phyloP scores from a whole-genome alignment of 148 eudicot species.

The Amaranthus palmeri region DNA sequence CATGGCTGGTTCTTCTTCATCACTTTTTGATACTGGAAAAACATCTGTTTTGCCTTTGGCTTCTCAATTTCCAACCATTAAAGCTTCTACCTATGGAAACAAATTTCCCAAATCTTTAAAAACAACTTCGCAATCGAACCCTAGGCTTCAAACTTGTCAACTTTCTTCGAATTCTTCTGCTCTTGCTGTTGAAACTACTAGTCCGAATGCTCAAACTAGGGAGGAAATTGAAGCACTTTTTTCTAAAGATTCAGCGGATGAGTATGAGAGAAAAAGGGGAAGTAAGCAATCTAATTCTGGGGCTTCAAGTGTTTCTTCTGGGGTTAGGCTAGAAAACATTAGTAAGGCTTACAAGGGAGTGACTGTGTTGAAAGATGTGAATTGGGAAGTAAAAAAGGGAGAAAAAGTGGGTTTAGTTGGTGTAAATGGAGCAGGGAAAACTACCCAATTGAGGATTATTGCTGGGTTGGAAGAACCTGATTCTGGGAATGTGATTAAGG shows the following conservation, averaged over 20 bases:
- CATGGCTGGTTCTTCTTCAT: constrained; percentile 20
- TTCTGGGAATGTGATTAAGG: constrained; percentile 88
- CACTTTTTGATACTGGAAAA: constrained; percentile 26
- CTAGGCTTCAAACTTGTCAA: constrained; percentile 23
- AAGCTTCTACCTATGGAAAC: constrained; percentile 17
- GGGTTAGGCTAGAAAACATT: constrained; percentile 78
- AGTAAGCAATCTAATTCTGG: constrained; percentile 48
- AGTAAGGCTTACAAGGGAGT: constrained; percentile 77
- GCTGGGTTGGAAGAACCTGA: constrained; percentile 88
- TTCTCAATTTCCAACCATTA: constrained; percentile 30
- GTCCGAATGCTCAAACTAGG: constrained; percentile 25
- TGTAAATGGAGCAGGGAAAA: constrained; percentile 96
- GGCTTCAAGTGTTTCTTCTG: constrained; percentile 85
- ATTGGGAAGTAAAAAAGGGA: constrained; percentile 94
- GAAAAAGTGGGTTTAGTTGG: constrained; percentile 96
- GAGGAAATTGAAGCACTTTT: constrained; percentile 75
- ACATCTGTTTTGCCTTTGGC: constrained; percentile 29
- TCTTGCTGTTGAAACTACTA: constrained; percentile 43
- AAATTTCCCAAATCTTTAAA: constrained; percentile 25
- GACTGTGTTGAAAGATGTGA: constrained; percentile 71
- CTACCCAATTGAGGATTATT: constrained; percentile 89
- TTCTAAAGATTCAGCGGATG: constrained; percentile 34
- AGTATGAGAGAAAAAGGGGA: constrained; percentile 28
- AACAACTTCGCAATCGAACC: constrained; percentile 13
- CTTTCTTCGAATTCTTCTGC: constrained; percentile 41